These are phyloP conservation scores for Quercus phellos DNA, from an alignment of 331 rosid genomes.

Conservation along the genomic window DNA sequence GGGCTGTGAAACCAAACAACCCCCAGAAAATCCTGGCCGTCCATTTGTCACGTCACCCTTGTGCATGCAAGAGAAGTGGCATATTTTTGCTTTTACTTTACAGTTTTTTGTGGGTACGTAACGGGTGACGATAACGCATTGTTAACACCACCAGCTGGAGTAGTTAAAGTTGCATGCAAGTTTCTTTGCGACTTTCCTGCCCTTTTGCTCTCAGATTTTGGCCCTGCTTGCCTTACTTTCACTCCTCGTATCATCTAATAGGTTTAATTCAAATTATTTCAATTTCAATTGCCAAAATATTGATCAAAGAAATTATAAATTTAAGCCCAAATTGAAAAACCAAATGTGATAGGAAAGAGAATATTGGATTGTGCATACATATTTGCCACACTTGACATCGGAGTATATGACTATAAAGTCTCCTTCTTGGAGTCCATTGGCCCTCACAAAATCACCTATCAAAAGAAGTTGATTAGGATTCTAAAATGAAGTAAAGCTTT, in stretches of 20 bases:
- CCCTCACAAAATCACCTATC: conserved; percentile 91
- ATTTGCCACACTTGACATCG: conserved; percentile 84
- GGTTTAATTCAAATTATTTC: background rate
- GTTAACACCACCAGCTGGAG: conserved; percentile 22
- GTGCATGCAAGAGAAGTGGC: conserved; percentile 29
- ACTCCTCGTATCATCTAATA: conserved; percentile 95
- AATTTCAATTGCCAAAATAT: background rate
- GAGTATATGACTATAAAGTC: conserved; percentile 94
- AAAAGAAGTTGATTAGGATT: background rate
- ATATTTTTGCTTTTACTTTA: conserved; percentile 7
- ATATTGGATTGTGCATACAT: conserved; percentile 32
- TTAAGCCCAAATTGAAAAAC: background rate
- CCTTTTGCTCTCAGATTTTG: conserved; percentile 61
- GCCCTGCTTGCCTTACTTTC: conserved; percentile 73
- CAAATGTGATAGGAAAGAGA: background rate
- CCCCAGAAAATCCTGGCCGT: background rate
- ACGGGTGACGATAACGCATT: conserved; percentile 34
- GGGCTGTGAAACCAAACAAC: background rate
- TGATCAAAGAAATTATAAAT: background rate
- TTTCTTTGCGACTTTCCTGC: conserved; percentile 66
- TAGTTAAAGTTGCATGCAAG: conserved; percentile 35
- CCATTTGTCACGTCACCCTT: conserved; percentile 21
- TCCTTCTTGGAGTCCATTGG: conserved; percentile 97
- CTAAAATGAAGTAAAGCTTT: background rate
- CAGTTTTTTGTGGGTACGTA: conserved; percentile 5